Evolutionary conservation across 1,284 basidiomycete species (phyloP).

Genomic region (Prillingera fragicola): DNA sequence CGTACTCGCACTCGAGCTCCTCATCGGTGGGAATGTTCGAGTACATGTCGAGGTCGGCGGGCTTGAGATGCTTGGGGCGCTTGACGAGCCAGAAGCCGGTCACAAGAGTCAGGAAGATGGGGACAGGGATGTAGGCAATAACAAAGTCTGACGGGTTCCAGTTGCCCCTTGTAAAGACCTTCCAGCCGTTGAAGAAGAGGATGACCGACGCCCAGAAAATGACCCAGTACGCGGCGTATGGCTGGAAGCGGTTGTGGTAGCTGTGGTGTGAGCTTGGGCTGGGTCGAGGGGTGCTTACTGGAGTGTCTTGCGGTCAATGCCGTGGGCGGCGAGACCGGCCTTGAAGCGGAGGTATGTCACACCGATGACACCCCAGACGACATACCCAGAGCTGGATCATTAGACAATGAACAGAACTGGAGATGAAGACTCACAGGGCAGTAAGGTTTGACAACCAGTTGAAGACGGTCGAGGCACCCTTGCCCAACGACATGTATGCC

Average conservation of each 20-base stretch:
- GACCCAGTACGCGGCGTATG: conserved; percentile 21
- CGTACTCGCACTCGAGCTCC: conserved; percentile 54
- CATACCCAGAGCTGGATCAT: conserved; percentile 33
- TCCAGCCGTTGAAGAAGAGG: conserved; percentile 26
- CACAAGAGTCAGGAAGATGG: conserved; percentile 21
- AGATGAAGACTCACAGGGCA: conserved; percentile 37
- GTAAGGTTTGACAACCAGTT: conserved; percentile 61
- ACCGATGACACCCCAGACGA: conserved; percentile 18
- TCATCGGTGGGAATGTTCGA: conserved; percentile 67
- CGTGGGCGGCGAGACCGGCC: conserved; percentile 24
- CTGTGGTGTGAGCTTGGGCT: neutral
- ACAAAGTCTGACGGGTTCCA: conserved; percentile 37
- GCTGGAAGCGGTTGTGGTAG: conserved; percentile 14
- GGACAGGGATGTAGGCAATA: conserved; percentile 27
- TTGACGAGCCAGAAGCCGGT: conserved; percentile 37
- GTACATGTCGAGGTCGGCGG: conserved; percentile 73
- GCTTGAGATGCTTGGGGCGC: conserved; percentile 51
- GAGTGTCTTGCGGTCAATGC: conserved; percentile 21
- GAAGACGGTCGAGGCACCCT: conserved; percentile 61
- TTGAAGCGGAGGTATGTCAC: conserved; percentile 34
- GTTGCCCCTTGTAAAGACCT: conserved; percentile 17
- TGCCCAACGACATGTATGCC: conserved; percentile 56
- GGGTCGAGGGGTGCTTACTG: no score
- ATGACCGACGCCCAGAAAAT: conserved; percentile 21
- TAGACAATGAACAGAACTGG: conserved; percentile 55